Evolutionary conservation across 495 filamentous ascomycete genomes (phyloP).

Genomic region (Hyaloscypha variabilis): DNA sequence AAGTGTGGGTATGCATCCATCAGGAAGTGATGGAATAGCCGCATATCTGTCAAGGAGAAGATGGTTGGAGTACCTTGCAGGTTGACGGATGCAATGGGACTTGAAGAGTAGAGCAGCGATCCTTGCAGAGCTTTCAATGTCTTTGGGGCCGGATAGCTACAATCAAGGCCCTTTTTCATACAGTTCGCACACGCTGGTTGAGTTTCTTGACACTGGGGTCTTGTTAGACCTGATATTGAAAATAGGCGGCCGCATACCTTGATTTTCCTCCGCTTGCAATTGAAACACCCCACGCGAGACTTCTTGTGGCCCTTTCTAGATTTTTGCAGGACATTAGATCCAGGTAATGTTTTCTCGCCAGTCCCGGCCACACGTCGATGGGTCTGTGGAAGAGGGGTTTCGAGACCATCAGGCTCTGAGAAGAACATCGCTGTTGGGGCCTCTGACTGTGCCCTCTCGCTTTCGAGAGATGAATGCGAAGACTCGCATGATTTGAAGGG

Average conservation of each 20-base stretch:
- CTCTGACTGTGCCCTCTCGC: background rate
- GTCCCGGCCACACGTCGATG: background rate
- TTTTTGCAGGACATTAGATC: background rate
- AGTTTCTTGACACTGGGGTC: slow-evolving; percentile 29
- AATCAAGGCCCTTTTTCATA: slow-evolving; percentile 16
- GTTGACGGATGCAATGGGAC: slow-evolving; percentile 16
- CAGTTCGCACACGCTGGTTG: slow-evolving; percentile 28
- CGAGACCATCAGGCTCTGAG: background rate
- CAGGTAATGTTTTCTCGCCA: background rate
- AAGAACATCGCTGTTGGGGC: background rate
- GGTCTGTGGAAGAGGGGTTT: background rate
- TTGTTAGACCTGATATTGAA: background rate
- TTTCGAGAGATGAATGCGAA: background rate
- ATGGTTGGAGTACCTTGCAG: slow-evolving; percentile 26
- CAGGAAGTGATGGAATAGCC: slow-evolving; percentile 31
- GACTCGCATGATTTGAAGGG: background rate
- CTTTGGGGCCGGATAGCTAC: slow-evolving; percentile 24
- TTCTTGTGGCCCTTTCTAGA: slow-evolving; percentile 30
- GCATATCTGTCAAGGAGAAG: slow-evolving; percentile 27
- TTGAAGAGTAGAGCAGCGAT: slow-evolving; percentile 13
- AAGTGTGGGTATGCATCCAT: slow-evolving; percentile 27
- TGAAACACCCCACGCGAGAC: slow-evolving; percentile 28
- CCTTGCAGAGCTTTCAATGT: slow-evolving; percentile 13
- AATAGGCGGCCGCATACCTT: slow-evolving; percentile 17
- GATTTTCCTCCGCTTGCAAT: slow-evolving; percentile 31